Percentiles rank a stretch among this genome's conserved stretches.
Conservation (phyloP, 331 rosid genomes). For the Rosa hybrid region DNA sequence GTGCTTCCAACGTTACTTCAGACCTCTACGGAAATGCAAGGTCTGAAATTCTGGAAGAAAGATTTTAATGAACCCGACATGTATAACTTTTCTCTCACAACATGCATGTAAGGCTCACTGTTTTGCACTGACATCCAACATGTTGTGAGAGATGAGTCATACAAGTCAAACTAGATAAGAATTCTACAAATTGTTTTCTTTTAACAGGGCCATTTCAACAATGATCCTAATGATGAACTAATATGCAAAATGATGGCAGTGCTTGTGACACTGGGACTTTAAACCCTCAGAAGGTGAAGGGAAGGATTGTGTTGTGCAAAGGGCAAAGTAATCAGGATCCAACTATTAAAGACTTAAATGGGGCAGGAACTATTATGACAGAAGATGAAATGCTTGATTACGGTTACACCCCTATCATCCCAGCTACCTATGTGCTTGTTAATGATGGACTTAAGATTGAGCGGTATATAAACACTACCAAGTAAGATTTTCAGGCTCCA, state of each 20-base stretch:
- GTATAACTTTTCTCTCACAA: background rate
- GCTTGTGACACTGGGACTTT: constrained; percentile 64
- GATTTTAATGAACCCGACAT: background rate
- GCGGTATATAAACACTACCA: constrained; percentile 68
- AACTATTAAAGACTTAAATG: constrained; percentile 45
- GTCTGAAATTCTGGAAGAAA: constrained; percentile 21
- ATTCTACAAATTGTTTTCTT: too few species aligned
- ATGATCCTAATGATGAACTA: background rate
- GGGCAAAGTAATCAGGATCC: constrained; percentile 41
- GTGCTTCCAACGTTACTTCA: constrained; percentile 37
- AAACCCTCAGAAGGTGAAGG: constrained; percentile 52
- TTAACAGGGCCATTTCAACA: background rate
- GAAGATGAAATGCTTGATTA: constrained; percentile 31
- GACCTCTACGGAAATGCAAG: constrained; percentile 47
- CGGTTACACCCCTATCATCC: constrained; percentile 43
- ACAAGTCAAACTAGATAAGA: background rate
- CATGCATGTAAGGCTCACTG: background rate
- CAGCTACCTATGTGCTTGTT: constrained; percentile 38
- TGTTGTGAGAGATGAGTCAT: constrained; percentile 1
- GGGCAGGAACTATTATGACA: constrained; percentile 59
- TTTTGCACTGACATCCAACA: background rate
- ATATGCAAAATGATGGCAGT: constrained; percentile 34
- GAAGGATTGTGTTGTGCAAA: constrained; percentile 62
- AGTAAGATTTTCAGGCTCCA: constrained; percentile 35
- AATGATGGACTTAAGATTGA: constrained; percentile 44